Conservation (phyloP, 805 yeast species). For the Sugiyamaella valdiviana region DNA sequence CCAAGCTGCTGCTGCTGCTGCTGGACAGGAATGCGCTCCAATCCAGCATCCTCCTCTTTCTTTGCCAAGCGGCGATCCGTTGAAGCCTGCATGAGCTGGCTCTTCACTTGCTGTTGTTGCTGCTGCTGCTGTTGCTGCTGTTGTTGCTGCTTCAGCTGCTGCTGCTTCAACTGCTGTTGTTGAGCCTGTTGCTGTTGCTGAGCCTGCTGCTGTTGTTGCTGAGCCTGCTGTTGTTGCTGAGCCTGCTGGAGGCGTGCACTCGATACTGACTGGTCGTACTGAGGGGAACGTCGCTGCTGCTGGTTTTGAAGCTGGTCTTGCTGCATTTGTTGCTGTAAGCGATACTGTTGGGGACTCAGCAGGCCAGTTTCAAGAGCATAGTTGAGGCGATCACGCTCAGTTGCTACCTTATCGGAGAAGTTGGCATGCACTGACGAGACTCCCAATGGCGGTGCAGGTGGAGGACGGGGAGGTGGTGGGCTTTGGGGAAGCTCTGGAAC, state of each 20-base stretch:
- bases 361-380: conserved; percentile 31
- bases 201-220: conserved; percentile 9
- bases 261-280: conserved; percentile 17
- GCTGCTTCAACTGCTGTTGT: conserved; percentile 4
- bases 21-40: background rate
- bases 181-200: conserved; percentile 9
- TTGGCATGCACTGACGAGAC: conserved; percentile 28
- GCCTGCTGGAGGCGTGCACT: conserved; percentile 12
- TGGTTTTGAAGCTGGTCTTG: conserved; percentile 26
- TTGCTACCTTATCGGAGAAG: conserved; percentile 21
- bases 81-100: conserved; percentile 6
- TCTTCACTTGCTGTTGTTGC: conserved; percentile 4
- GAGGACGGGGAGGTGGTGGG: conserved; percentile 36
- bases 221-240: conserved; percentile 7
- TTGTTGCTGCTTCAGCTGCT: conserved; percentile 7
- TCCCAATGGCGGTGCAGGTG: conserved; percentile 40
- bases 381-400: conserved; percentile 28
- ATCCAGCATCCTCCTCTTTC: background rate
- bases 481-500: conserved; percentile 15
- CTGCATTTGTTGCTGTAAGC: conserved; percentile 36
- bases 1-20: conserved; percentile 9
- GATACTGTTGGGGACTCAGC: conserved; percentile 25
- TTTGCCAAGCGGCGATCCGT: background rate
- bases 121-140: conserved; percentile 7
- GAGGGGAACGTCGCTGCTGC: conserved; percentile 23